Conservation (phyloP, 345 rosid species). For the Toxicodendron radicans region DNA sequence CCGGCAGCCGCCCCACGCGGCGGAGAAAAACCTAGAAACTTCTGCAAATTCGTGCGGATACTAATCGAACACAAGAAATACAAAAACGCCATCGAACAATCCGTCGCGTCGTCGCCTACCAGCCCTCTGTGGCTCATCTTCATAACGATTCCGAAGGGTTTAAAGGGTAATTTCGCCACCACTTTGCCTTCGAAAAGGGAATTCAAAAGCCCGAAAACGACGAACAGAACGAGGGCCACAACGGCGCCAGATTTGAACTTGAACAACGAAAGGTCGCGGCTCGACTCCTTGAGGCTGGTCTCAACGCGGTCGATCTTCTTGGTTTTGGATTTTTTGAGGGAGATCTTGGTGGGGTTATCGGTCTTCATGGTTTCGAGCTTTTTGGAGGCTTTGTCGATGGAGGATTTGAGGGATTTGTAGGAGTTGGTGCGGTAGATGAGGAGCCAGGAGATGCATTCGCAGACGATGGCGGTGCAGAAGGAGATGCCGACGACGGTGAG, state of each 20-base stretch:
- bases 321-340: slow-evolving; percentile 73
- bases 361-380: slow-evolving; percentile 91
- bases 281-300: slow-evolving; percentile 85
- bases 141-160: slow-evolving; percentile 70
- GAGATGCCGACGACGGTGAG: slow-evolving; percentile 89
- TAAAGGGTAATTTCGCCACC: slow-evolving; percentile 88
- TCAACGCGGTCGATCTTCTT: slow-evolving; percentile 98
- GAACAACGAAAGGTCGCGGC: slow-evolving; percentile 92
- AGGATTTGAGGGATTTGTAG: slow-evolving; percentile 86
- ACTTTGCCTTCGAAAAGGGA: slow-evolving; percentile 92
- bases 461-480: slow-evolving; percentile 84
- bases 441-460: slow-evolving; percentile 96
- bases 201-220: slow-evolving; percentile 84
- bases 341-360: slow-evolving; percentile 48
- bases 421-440: slow-evolving; percentile 94
- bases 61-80: slow-evolving; percentile 86
- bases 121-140: slow-evolving; percentile 96
- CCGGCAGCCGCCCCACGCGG: slow-evolving; percentile 70
- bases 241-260: slow-evolving; percentile 99
- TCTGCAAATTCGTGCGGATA: slow-evolving; percentile 86
- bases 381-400: slow-evolving; percentile 74
- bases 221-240: slow-evolving; percentile 86
- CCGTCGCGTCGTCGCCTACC: slow-evolving; percentile 79
- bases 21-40: slow-evolving; percentile 76
- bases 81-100: slow-evolving; percentile 94